phyloP scores from a whole-genome alignment of 257 asterid genomes.

The Apocynum venetum region DNA sequence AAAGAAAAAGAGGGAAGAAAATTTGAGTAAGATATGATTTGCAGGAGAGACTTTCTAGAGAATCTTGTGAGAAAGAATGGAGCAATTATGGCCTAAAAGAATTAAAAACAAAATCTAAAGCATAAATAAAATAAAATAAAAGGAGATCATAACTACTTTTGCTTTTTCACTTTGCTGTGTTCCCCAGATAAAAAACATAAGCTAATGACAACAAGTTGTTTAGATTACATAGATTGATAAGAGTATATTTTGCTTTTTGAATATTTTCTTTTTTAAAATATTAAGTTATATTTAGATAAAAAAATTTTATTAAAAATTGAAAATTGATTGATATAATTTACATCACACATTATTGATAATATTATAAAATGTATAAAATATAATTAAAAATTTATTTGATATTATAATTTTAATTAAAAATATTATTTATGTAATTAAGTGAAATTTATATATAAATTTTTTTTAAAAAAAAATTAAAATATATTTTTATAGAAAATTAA shows the following conservation, averaged over 20 bases:
- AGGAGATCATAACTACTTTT: slow-evolving; percentile 9
- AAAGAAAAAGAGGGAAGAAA: not conserved
- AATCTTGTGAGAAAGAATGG: slow-evolving; percentile 28
- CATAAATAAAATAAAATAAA: slow-evolving; percentile 20
- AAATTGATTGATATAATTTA: no score
- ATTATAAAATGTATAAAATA: no score
- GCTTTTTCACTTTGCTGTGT: slow-evolving; percentile 22
- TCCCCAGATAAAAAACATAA: slow-evolving; percentile 3
- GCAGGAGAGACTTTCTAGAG: slow-evolving; percentile 23
- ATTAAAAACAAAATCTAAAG: slow-evolving; percentile 26
- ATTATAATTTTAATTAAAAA: no score
- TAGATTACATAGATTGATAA: not conserved
- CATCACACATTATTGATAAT: no score
- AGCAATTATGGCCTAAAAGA: slow-evolving; percentile 26
- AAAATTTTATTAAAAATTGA: no score
- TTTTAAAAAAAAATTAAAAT: no score
- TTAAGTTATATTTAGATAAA: no score
- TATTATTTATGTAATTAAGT: no score
- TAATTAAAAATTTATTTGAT: no score
- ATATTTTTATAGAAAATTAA: no score
- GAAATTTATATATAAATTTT: no score
- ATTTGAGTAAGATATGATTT: slow-evolving; percentile 15
- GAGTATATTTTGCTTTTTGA: not conserved
- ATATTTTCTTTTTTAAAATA: no score
- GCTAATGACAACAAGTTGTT: not conserved